Conservation (phyloP, 345 rosid genomes). For the Populus alba region DNA sequence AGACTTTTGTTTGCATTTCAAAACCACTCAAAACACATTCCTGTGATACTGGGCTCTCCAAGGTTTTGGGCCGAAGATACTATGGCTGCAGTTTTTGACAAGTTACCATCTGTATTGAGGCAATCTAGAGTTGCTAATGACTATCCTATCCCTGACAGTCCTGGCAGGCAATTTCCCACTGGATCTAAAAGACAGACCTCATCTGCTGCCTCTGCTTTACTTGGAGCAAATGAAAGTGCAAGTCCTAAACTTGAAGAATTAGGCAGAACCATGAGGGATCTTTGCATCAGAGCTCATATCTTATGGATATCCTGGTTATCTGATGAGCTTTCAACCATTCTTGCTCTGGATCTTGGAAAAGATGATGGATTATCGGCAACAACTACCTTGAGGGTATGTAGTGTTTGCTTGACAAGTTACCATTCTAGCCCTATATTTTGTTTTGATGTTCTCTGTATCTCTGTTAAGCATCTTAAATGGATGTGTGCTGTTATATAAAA, state of each 20-base stretch:
- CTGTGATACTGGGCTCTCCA: slow-evolving; percentile 85
- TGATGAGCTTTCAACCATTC: slow-evolving; percentile 72
- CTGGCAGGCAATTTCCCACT: slow-evolving; percentile 45
- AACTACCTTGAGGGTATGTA: slow-evolving; percentile 68
- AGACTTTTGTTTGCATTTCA: slow-evolving; percentile 83
- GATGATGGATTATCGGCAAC: slow-evolving; percentile 87
- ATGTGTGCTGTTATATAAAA: not conserved
- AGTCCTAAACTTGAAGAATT: slow-evolving; percentile 77
- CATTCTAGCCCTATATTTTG: not conserved
- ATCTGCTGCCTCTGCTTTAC: slow-evolving; percentile 73
- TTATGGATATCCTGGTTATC: slow-evolving; percentile 95
- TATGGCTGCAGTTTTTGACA: slow-evolving; percentile 56
- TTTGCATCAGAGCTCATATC: slow-evolving; percentile 80
- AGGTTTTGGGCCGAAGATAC: slow-evolving; percentile 83
- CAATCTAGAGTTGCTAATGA: slow-evolving; percentile 50
- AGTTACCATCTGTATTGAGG: slow-evolving; percentile 59
- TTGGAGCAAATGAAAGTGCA: slow-evolving; percentile 73
- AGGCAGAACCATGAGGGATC: slow-evolving; percentile 49
- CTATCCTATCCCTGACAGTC: slow-evolving; percentile 44
- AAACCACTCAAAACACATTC: slow-evolving; percentile 77
- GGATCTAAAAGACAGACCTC: slow-evolving; percentile 70
- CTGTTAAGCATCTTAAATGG: not conserved
- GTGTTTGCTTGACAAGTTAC: not conserved
- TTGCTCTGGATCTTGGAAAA: slow-evolving; percentile 55
- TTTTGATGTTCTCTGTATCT: not conserved